phyloP scores from a whole-genome alignment of 192 early-diverging fungal genomes.

The Rhizoclosmatium globosum region DNA sequence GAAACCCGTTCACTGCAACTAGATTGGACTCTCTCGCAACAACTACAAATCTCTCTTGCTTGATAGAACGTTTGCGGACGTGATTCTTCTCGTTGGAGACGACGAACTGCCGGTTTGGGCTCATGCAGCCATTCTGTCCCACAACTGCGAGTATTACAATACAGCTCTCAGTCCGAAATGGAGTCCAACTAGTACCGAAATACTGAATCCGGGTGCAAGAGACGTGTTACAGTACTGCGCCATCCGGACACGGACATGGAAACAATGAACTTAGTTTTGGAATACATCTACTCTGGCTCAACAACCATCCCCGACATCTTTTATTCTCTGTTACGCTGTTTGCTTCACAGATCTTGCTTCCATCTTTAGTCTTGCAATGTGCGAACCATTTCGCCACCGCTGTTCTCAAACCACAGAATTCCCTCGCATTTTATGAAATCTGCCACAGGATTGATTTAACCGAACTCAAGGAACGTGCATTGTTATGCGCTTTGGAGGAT shows the following conservation, averaged over 20 bases:
- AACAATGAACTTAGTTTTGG: neutral
- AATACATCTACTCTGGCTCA: neutral
- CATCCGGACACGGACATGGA: neutral
- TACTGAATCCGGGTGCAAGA: slow-evolving; percentile 2
- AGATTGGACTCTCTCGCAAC: too few species aligned
- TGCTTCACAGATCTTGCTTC: neutral
- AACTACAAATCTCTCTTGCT: neutral
- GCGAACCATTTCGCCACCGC: too few species aligned
- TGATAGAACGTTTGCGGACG: neutral
- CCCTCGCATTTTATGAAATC: neutral
- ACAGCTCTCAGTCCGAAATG: neutral
- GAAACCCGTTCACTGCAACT: too few species aligned
- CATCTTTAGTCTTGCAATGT: too few species aligned
- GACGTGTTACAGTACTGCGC: neutral
- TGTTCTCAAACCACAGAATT: too few species aligned
- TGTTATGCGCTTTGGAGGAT: too few species aligned
- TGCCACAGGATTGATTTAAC: neutral
- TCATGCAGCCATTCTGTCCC: neutral
- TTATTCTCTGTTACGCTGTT: neutral
- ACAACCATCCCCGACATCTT: neutral
- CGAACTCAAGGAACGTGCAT: too few species aligned
- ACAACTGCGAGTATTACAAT: slow-evolving; percentile 4
- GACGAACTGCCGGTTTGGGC: neutral
- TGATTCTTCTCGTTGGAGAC: neutral
- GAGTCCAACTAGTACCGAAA: neutral